Percentiles rank a stretch among this genome's conserved stretches.
phyloP scores from a whole-genome alignment of 1,284 basidiomycete species.

The Ustilago vetiveriae region DNA sequence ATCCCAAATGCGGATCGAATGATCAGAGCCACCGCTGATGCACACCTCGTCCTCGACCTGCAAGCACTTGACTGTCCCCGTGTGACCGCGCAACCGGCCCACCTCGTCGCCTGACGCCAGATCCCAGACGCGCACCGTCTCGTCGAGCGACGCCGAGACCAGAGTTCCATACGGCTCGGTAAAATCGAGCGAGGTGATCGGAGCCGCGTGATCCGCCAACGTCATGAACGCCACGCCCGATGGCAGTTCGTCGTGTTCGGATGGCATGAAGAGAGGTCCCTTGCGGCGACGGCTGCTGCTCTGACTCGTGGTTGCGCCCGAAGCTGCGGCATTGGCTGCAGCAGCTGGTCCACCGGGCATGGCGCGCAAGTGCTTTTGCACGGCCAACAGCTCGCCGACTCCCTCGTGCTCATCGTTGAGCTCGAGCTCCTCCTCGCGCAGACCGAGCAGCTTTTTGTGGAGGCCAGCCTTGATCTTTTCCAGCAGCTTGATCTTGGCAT shows the following conservation, averaged over 20 bases:
- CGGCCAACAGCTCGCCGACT: conserved; percentile 57
- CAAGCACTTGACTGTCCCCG: conserved; percentile 77
- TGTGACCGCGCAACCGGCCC: conserved; percentile 61
- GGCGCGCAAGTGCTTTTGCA: conserved; percentile 58
- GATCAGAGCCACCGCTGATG: conserved; percentile 88
- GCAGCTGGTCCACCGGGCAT: conserved; percentile 65
- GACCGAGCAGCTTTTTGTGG: conserved; percentile 81
- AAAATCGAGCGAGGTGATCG: conserved; percentile 90
- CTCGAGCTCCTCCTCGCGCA: conserved; percentile 95
- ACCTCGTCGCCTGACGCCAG: conserved; percentile 73
- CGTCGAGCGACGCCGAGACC: conserved; percentile 77
- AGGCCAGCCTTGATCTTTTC: conserved; percentile 83
- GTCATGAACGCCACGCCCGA: conserved; percentile 97
- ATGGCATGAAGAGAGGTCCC: conserved; percentile 88
- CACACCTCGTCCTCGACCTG: conserved; percentile 94
- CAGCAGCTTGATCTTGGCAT: conserved; percentile 73
- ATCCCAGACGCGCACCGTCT: conserved; percentile 83
- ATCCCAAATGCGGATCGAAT: conserved; percentile 72
- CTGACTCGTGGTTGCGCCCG: conserved; percentile 32
- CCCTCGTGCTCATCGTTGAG: conserved; percentile 77
- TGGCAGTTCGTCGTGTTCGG: conserved; percentile 95
- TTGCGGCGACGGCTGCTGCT: conserved; percentile 53
- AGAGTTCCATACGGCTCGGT: conserved; percentile 95
- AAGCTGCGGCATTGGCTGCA: conserved; percentile 44
- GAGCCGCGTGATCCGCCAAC: conserved; percentile 79